These are phyloP conservation scores for Nemania sp. DNA, from an alignment of 2,329 filamentous ascomycete genomes.

Conservation along the genomic window DNA sequence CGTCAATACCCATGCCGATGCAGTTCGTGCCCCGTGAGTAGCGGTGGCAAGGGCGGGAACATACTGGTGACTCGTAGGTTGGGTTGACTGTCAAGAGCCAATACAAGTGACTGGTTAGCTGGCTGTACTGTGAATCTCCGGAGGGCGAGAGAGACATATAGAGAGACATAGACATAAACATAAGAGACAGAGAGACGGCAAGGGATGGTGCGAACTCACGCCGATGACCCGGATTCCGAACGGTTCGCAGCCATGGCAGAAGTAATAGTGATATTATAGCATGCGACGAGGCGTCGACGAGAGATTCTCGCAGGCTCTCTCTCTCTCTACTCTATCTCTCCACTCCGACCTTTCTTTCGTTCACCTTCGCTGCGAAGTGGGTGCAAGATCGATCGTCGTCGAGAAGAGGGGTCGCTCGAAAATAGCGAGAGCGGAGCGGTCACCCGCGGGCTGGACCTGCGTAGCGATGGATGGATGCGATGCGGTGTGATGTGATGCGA, in stretches of 20 bases:
- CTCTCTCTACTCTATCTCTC: too few species aligned
- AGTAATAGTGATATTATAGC: constrained; percentile 12
- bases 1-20: constrained; percentile 14
- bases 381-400: constrained; percentile 8
- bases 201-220: constrained; percentile 52
- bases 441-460: background rate
- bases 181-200: constrained; percentile 7
- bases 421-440: constrained; percentile 13
- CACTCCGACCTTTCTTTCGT: too few species aligned
- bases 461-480: too few species aligned
- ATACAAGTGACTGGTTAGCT: constrained; percentile 36
- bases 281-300: constrained; percentile 22
- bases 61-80: constrained; percentile 94
- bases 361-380: constrained; percentile 18
- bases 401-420: constrained; percentile 22
- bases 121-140: background rate
- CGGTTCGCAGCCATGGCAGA: constrained; percentile 49
- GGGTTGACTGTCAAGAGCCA: constrained; percentile 61
- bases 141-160: background rate
- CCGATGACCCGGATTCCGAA: constrained; percentile 64
- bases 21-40: background rate
- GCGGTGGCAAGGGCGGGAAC: constrained; percentile 36
- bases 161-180: background rate
- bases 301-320: constrained; percentile 21
- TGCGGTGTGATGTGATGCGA: too few species aligned